A percentile compares a stretch with the other conserved stretches of the same genome.
Evolutionary conservation across 31 red algal genomes (phyloP).

Genomic region (Pterothamnion heteromorphum): DNA sequence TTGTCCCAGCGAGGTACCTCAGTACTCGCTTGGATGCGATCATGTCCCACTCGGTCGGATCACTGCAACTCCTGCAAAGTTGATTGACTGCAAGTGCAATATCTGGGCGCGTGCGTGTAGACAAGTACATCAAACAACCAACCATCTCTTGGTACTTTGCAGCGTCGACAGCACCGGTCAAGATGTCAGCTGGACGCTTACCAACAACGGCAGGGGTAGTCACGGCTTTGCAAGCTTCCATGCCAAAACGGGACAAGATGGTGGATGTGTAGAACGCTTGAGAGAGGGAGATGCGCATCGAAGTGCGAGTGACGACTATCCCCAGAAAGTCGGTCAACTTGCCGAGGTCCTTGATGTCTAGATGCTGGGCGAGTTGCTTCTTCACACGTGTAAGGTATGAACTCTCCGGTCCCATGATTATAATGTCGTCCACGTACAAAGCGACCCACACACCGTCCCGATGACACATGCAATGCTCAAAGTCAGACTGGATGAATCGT

Average conservation of each 20-base stretch:
- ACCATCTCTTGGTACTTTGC: neutral
- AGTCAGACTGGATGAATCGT: constrained; percentile 2
- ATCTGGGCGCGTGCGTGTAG: neutral
- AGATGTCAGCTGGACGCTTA: neutral
- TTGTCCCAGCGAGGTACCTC: neutral
- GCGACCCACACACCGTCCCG: neutral
- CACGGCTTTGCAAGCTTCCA: neutral
- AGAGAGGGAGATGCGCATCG: neutral
- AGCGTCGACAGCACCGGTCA: neutral
- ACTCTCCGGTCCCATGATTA: neutral
- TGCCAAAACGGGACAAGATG: constrained; percentile 26
- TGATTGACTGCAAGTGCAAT: neutral
- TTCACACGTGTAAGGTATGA: neutral
- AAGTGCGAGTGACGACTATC: neutral
- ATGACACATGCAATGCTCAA: constrained; percentile 10
- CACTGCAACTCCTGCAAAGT: neutral
- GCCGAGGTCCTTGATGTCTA: constrained; percentile 38
- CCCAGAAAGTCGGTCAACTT: neutral
- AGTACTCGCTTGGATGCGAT: neutral
- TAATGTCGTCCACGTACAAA: constrained; percentile 28
- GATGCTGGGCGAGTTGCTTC: neutral
- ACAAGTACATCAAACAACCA: neutral
- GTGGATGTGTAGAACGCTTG: neutral
- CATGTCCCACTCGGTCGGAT: neutral
- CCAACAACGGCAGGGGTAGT: neutral